phyloP scores from a whole-genome alignment of 179 eudicot species.

The Beta macrorhiza region DNA sequence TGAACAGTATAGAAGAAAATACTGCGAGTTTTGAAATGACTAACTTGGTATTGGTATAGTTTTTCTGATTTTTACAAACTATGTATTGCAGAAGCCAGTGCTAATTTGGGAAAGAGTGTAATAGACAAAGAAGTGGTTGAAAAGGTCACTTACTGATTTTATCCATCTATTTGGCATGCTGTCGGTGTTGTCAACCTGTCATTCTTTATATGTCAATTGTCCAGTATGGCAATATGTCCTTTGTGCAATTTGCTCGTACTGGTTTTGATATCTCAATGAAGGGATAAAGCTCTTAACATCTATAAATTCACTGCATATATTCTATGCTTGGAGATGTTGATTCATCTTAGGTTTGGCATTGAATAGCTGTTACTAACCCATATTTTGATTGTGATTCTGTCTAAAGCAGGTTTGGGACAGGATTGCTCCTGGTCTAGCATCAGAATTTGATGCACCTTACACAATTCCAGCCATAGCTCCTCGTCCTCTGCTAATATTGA shows the following conservation, averaged over 20 bases:
- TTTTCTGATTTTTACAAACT: conserved; percentile 16
- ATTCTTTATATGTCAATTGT: background rate
- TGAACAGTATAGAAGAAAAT: conserved; percentile 16
- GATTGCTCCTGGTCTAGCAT: conserved; percentile 86
- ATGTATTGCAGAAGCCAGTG: conserved; percentile 65
- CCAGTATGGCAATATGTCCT: background rate
- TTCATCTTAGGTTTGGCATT: background rate
- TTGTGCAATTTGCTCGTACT: conserved; percentile 1
- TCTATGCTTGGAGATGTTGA: background rate
- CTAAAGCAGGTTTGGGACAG: conserved; percentile 79
- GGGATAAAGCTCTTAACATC: background rate
- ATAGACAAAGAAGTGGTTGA: conserved; percentile 93
- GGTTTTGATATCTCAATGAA: background rate
- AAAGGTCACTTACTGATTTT: conserved; percentile 52
- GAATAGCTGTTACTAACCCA: background rate
- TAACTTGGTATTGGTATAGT: background rate
- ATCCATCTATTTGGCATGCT: background rate
- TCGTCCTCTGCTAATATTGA: conserved; percentile 80
- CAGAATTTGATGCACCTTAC: conserved; percentile 80
- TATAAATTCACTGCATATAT: background rate
- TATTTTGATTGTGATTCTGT: background rate
- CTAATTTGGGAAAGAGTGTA: conserved; percentile 57
- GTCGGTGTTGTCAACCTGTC: background rate
- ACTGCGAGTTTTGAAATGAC: no score
- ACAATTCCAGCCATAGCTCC: conserved; percentile 77